A percentile compares a stretch with the other conserved stretches of the same genome.
Conservation (phyloP, 164 flowering plant genomes). For the Macadamia tetraphylla region DNA sequence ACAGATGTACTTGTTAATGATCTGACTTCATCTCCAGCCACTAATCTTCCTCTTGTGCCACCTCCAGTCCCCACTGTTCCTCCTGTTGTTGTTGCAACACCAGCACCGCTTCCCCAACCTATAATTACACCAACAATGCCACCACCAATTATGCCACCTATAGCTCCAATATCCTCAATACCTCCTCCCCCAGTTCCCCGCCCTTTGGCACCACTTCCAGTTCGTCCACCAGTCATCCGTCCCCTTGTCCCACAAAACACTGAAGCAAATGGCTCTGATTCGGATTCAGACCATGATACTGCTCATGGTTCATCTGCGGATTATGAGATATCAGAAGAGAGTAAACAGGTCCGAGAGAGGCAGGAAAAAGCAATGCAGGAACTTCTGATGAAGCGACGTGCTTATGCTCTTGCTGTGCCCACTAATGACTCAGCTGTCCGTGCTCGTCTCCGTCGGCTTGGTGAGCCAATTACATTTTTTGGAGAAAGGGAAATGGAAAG, state of each 20-base stretch:
- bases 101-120: slow-evolving; percentile 9
- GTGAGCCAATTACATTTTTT: slow-evolving; percentile 88
- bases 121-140: slow-evolving; percentile 15
- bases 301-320: slow-evolving; percentile 24
- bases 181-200: slow-evolving; percentile 20
- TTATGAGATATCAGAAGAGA: slow-evolving; percentile 84
- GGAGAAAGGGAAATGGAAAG: slow-evolving; percentile 98
- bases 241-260: slow-evolving; percentile 42
- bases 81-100: background rate
- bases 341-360: slow-evolving; percentile 61
- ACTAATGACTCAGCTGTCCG: slow-evolving; percentile 92
- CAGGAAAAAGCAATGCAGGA: slow-evolving; percentile 86
- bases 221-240: slow-evolving; percentile 18
- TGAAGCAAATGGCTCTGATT: slow-evolving; percentile 40
- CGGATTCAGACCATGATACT: slow-evolving; percentile 53
- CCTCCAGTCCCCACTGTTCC: background rate
- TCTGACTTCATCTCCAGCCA: background rate
- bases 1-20: background rate
- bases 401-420: slow-evolving; percentile 90
- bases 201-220: slow-evolving; percentile 45
- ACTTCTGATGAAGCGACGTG: slow-evolving; percentile 74
- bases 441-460: slow-evolving; percentile 79
- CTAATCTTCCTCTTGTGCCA: background rate
- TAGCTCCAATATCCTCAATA: slow-evolving; percentile 35
- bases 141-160: slow-evolving; percentile 26